Conservation (phyloP, 2,329 filamentous ascomycete genomes). For the Diplodia mutila region DNA sequence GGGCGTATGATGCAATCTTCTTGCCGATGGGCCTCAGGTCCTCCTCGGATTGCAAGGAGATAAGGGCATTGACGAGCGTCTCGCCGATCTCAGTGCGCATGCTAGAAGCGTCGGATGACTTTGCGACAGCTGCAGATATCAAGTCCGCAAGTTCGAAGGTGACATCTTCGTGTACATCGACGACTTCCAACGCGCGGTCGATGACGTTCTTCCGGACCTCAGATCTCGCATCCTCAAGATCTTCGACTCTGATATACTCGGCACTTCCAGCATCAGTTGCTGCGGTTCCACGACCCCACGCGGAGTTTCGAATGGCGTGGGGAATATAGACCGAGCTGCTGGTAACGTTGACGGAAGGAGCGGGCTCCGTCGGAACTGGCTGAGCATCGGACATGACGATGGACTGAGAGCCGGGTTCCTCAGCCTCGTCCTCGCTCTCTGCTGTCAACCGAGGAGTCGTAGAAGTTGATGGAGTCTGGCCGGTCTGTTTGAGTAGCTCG, state of each 20-base stretch:
- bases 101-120: conserved; percentile 61
- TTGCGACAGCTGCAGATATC: conserved; percentile 71
- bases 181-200: conserved; percentile 85
- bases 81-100: conserved; percentile 74
- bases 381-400: conserved; percentile 45
- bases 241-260: conserved; percentile 67
- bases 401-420: conserved; percentile 39
- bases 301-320: conserved; percentile 4
- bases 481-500: conserved; percentile 29
- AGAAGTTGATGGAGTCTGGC: conserved; percentile 25
- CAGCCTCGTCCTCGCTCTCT: conserved; percentile 29
- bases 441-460: conserved; percentile 12
- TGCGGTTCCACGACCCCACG: background rate
- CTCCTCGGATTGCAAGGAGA: conserved; percentile 65
- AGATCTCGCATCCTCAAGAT: conserved; percentile 75
- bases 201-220: conserved; percentile 78
- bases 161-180: conserved; percentile 83
- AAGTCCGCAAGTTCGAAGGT: conserved; percentile 91
- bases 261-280: conserved; percentile 19
- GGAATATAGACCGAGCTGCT: conserved; percentile 7
- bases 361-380: background rate
- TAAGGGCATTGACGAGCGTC: conserved; percentile 81
- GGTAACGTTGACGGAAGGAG: background rate
- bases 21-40: conserved; percentile 60
- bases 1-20: conserved; percentile 88